Evolutionary conservation across 257 asterid genomes (phyloP), one percentile per base, ranked within the genome.

Genomic region (Echites panduratus): DNA sequence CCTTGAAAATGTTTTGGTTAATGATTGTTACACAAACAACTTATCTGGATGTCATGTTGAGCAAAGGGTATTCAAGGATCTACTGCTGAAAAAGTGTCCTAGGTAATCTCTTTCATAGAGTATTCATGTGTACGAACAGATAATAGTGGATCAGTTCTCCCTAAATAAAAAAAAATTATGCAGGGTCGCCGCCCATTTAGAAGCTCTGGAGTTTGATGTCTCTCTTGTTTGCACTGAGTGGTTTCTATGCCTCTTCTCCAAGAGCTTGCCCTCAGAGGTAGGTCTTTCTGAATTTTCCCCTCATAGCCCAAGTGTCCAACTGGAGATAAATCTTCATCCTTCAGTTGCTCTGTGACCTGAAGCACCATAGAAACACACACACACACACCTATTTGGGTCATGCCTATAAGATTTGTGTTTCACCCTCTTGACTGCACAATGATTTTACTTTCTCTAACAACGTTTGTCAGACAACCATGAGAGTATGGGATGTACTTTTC

Each of bases 231-330:
- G 95, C 86, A 91, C 99, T 0, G 99, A 94, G 79, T 94, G 99
- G 99, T 94, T 94, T 81, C 84, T 94, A 48, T 94, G 99, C 83
- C 91, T 94, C 62, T 94, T 87, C 79, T 88, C 98, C 66, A 94
- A 94, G 79, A 94, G 99, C 89, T 85, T 94, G 82, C 99, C 99
- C 22, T 91, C 99, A 0, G 99, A 94, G 99, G 99, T 94, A 75
- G 73, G 52, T 59, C 32, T 57, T 49, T 70, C 24, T 61, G 41
- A 61, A 5, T 29, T 61, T 59, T 14, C 27, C 56, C 66, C 43
- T 61, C 29, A 29, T 29, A 29, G 16, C 2, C 66, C n/a, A 40
- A 40, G 43, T 40, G 43, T 40, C 2, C 66, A 74, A 47, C 50
- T 74, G 47, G 29, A 61, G 41, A 58, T 11, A 26, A 59, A 59